Percentiles rank a stretch among this genome's conserved stretches.
Conservation (phyloP, 345 rosid genomes). For the Salix purpurea region DNA sequence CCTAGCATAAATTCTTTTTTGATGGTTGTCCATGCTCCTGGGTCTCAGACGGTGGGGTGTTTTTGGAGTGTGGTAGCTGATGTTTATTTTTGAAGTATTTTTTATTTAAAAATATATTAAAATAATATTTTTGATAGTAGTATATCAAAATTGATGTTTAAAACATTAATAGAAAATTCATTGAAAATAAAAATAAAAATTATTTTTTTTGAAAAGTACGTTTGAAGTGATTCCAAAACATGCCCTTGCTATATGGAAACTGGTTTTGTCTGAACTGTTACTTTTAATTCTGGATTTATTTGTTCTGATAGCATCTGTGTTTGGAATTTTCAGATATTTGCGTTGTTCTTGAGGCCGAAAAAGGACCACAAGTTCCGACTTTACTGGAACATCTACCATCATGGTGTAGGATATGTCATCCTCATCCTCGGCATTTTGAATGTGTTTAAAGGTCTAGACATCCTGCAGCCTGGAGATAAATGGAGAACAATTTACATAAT, state of each 20-base stretch:
- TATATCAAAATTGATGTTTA: no score
- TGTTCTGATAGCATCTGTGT: background rate
- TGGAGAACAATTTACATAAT: conserved; percentile 54
- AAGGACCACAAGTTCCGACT: conserved; percentile 75
- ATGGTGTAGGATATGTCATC: conserved; percentile 59
- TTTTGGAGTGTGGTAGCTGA: no score
- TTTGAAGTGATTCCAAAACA: no score
- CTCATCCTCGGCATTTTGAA: conserved; percentile 56
- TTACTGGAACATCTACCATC: conserved; percentile 86
- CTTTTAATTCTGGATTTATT: background rate
- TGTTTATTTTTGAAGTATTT: no score
- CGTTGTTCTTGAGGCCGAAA: conserved; percentile 65
- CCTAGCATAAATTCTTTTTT: background rate
- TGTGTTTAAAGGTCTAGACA: conserved; percentile 65
- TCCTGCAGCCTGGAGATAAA: conserved; percentile 50
- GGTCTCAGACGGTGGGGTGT: no score
- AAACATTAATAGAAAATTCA: no score
- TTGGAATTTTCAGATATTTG: conserved; percentile 50
- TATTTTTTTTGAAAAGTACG: no score
- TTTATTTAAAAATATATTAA: no score
- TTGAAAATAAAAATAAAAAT: no score
- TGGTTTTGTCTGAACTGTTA: background rate
- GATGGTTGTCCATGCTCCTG: no score
- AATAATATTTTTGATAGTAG: no score
- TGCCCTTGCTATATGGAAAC: background rate